These are phyloP conservation scores for Actinidia polygama DNA, from an alignment of 179 eudicot species.

Conservation along the genomic window DNA sequence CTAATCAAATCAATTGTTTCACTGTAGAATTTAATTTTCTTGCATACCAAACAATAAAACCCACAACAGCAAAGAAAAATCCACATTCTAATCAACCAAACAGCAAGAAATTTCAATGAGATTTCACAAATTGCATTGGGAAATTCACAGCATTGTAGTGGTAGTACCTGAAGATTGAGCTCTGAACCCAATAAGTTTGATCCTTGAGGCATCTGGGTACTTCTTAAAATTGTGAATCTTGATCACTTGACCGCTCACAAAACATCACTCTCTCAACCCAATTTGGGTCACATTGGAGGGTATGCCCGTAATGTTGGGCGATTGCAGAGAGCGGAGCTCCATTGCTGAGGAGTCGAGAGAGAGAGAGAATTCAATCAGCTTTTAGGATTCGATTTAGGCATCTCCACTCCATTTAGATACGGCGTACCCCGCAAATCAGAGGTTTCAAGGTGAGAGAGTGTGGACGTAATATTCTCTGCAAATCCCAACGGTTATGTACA, in stretches of 20 bases:
- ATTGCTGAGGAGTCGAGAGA: slow-evolving; percentile 23
- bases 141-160: not conserved
- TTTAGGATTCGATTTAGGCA: not conserved
- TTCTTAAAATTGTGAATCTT: slow-evolving; percentile 28
- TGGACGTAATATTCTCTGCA: not conserved
- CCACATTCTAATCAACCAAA: not conserved
- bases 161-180: slow-evolving; percentile 66
- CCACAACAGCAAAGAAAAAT: not conserved
- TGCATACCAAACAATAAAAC: not conserved
- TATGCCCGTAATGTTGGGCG: slow-evolving; percentile 30
- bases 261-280: slow-evolving; percentile 30
- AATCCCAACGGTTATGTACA: too few relatives aligned
- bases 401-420: slow-evolving; percentile 30
- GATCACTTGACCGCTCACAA: slow-evolving; percentile 29
- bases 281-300: slow-evolving; percentile 16
- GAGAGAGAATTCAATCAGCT: not conserved
- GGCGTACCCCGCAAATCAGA: slow-evolving; percentile 18
- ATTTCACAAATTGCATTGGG: not conserved
- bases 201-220: slow-evolving; percentile 34
- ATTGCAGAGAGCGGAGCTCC: slow-evolving; percentile 40
- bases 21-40: not conserved
- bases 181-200: slow-evolving; percentile 33
- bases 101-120: not conserved
- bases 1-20: not conserved
- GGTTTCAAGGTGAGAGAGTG: not conserved